Conservation (phyloP, 257 asterid genomes). For the Marsdenia floribunda region DNA sequence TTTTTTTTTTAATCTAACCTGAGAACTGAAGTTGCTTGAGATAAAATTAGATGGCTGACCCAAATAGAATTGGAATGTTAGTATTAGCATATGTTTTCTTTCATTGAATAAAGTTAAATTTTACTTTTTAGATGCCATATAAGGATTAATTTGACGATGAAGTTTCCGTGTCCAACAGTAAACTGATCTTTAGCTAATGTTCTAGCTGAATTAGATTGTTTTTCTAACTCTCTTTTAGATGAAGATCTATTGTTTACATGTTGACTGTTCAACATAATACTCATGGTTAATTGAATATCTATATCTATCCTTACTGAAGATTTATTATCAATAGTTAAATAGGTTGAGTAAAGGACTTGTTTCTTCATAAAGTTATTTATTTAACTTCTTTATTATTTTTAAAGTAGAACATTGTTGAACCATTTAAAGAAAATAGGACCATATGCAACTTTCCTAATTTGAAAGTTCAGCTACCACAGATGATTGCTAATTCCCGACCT, state of each 20-base stretch:
- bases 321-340: no score
- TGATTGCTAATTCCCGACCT: no score
- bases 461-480: background rate
- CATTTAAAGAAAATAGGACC: background rate
- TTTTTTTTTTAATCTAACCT: background rate
- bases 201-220: background rate
- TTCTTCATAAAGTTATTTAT: background rate
- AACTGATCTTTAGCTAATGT: background rate
- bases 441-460: background rate
- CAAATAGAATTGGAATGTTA: background rate
- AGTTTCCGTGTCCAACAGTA: background rate
- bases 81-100: background rate
- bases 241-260: background rate
- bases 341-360: background rate
- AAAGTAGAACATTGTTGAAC: no score
- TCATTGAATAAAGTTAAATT: background rate
- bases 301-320: background rate
- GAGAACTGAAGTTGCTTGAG: background rate
- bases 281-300: background rate
- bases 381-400: background rate
- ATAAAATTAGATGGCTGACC: background rate
- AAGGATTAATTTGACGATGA: background rate
- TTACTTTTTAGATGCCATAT: background rate
- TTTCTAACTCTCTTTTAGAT: background rate
- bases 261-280: background rate